Evolutionary conservation across 495 filamentous ascomycete species (phyloP).

Genomic region (Geopyxis carbonaria): DNA sequence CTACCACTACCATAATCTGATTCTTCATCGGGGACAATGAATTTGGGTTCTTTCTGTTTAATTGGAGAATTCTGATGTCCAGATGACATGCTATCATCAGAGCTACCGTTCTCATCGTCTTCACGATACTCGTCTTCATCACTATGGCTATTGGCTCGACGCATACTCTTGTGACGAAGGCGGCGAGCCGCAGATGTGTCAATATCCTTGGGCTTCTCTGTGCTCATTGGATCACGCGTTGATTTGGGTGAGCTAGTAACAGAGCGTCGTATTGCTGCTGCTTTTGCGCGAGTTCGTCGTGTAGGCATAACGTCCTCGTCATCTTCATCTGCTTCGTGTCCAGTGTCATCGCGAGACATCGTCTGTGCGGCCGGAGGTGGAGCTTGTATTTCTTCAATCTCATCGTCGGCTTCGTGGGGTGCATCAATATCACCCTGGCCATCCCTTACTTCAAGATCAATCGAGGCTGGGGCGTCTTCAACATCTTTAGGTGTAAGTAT

Average conservation of each 20-base stretch:
- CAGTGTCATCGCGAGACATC: conserved; percentile 14
- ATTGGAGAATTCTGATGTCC: conserved; percentile 11
- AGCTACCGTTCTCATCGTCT: conserved; percentile 16
- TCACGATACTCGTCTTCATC: conserved; percentile 24
- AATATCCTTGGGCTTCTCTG: conserved; percentile 14
- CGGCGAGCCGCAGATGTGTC: conserved; percentile 10
- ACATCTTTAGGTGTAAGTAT: conserved; percentile 6
- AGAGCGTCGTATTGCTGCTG: conserved; percentile 2
- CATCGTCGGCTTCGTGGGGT: conserved; percentile 7
- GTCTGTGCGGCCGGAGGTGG: not conserved
- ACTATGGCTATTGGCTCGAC: conserved; percentile 10
- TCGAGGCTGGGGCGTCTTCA: conserved; percentile 3
- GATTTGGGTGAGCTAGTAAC: conserved; percentile 14
- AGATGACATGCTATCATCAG: conserved; percentile 20
- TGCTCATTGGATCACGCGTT: conserved; percentile 11
- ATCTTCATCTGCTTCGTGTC: conserved; percentile 22
- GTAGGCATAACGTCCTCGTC: conserved; percentile 19
- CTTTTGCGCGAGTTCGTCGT: conserved; percentile 16
- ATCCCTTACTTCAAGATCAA: conserved; percentile 6
- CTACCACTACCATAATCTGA: too few species aligned
- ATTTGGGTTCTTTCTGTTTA: conserved; percentile 15
- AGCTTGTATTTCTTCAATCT: too few species aligned
- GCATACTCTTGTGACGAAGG: conserved; percentile 12
- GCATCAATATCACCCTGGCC: conserved; percentile 13
- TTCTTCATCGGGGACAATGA: too few species aligned